Evolutionary conservation across 495 filamentous ascomycete species (phyloP).

Genomic region (Beverwykella pulmonaria): DNA sequence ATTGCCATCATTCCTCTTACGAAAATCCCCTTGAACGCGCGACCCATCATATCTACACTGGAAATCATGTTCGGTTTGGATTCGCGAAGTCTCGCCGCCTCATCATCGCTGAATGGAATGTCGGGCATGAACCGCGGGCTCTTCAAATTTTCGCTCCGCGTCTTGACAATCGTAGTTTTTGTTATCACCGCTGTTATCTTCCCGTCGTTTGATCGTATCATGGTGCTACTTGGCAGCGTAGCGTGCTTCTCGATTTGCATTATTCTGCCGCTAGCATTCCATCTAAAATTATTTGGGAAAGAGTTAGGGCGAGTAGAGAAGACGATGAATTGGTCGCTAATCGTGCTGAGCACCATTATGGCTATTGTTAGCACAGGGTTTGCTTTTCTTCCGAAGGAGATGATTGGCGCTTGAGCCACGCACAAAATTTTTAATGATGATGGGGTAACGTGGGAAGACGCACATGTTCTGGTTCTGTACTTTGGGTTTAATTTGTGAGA

Average conservation of each 20-base stretch:
- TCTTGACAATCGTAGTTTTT: slow-evolving; percentile 61
- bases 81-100: slow-evolving; percentile 52
- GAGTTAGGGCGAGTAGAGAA: slow-evolving; percentile 70
- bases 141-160: slow-evolving; percentile 62
- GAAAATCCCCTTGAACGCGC: slow-evolving; percentile 88
- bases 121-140: slow-evolving; percentile 61
- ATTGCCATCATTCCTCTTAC: slow-evolving; percentile 92
- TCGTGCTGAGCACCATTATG: slow-evolving; percentile 67
- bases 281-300: slow-evolving; percentile 87
- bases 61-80: slow-evolving; percentile 80
- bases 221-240: slow-evolving; percentile 89
- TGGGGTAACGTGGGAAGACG: too few relatives aligned
- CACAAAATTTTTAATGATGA: neutral
- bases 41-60: slow-evolving; percentile 81
- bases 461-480: too few relatives aligned
- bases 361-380: slow-evolving; percentile 80
- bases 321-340: slow-evolving; percentile 67
- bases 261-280: slow-evolving; percentile 79
- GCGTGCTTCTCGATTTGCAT: slow-evolving; percentile 94
- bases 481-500: too few relatives aligned
- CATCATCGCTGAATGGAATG: slow-evolving; percentile 52
- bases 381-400: slow-evolving; percentile 79
- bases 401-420: slow-evolving; percentile 24
- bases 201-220: slow-evolving; percentile 88
- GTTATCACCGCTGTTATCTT: slow-evolving; percentile 75